Conservation (phyloP, 1,139 yeast genomes). For the Debaryomyces singareniensis region DNA sequence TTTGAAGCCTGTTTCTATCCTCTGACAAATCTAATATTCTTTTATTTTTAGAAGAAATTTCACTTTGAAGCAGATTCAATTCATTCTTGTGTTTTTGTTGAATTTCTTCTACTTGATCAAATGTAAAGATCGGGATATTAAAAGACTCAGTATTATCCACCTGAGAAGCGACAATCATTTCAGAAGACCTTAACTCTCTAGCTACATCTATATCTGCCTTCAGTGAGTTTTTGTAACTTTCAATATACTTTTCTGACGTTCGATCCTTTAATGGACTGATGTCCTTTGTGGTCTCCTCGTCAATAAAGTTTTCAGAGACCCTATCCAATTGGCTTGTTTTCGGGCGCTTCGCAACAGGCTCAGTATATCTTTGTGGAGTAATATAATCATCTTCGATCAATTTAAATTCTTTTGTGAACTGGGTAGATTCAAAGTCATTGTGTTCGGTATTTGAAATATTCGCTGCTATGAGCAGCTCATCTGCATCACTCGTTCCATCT, state of each 20-base stretch:
- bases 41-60: constrained; percentile 11
- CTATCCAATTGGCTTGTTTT: constrained; percentile 30
- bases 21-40: constrained; percentile 15
- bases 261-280: constrained; percentile 18
- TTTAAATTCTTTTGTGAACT: constrained; percentile 10
- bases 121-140: constrained; percentile 31
- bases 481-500: constrained; percentile 1
- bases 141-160: no score
- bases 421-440: constrained; percentile 12
- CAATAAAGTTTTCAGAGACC: constrained; percentile 7
- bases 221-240: constrained; percentile 1
- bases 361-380: constrained; percentile 40
- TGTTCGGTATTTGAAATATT: background rate
- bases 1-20: constrained; percentile 14
- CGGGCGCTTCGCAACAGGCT: constrained; percentile 38
- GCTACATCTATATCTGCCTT: constrained; percentile 8
- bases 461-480: background rate
- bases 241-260: constrained; percentile 8
- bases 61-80: constrained; percentile 11
- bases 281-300: constrained; percentile 11
- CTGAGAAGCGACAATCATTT: no score
- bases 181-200: no score
- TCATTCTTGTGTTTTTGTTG: constrained; percentile 19
- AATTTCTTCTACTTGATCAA: constrained; percentile 23
- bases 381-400: constrained; percentile 11